Evolutionary conservation across 164 flowering plant genomes (phyloP).

Genomic region (Magnolia changhungtana): DNA sequence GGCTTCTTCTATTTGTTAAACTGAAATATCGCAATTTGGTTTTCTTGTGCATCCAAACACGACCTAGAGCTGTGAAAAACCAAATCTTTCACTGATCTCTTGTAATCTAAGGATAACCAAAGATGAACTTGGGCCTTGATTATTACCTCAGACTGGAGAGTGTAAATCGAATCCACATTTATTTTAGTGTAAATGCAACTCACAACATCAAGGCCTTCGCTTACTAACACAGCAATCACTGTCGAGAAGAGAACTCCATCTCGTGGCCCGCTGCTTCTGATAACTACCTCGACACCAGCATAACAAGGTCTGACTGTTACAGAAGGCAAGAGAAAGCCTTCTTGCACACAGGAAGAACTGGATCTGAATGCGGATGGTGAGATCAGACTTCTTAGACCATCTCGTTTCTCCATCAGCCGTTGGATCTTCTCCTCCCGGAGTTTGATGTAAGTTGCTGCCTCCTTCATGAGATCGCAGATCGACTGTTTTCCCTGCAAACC

Average conservation of each 20-base stretch:
- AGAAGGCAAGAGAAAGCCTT: conserved; percentile 2
- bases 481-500: conserved; percentile 43
- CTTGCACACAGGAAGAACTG: background rate
- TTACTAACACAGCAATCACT: conserved; percentile 21
- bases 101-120: background rate
- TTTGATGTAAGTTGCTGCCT: conserved; percentile 37
- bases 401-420: conserved; percentile 33
- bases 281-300: conserved; percentile 34
- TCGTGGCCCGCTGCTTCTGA: conserved; percentile 10
- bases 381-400: conserved; percentile 18
- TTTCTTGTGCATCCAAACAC: too few relatives aligned
- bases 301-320: conserved; percentile 23
- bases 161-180: background rate
- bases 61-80: background rate
- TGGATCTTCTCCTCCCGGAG: conserved; percentile 27
- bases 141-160: background rate
- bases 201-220: conserved; percentile 14
- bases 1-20: too few relatives aligned
- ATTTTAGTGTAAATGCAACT: background rate
- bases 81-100: background rate
- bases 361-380: background rate
- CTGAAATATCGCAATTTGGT: too few relatives aligned
- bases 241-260: conserved; percentile 25
- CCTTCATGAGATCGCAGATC: conserved; percentile 36
- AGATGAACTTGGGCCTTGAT: background rate